phyloP scores from a whole-genome alignment of 139 green algal genomes.

The Volvox reticuliferus region DNA sequence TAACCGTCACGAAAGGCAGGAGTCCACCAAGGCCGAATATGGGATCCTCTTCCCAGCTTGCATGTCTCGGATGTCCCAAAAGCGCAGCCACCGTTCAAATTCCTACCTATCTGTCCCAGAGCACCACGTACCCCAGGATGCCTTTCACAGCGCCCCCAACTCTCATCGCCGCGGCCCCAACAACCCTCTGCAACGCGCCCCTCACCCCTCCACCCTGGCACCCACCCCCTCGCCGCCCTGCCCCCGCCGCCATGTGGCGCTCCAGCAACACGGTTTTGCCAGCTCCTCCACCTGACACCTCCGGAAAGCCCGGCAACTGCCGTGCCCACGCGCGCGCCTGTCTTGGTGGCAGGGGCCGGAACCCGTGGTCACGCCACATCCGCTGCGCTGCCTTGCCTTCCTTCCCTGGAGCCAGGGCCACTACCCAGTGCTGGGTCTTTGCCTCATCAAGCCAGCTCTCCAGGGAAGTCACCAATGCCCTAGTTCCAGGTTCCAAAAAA shows the following conservation, averaged over 20 bases:
- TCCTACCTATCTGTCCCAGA: neutral
- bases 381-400: neutral
- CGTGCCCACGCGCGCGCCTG: neutral
- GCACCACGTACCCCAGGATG: constrained; percentile 25
- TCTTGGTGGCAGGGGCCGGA: neutral
- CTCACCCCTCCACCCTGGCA: neutral
- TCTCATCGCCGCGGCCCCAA: neutral
- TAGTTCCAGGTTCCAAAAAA: neutral
- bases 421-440: neutral
- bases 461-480: neutral
- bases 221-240: neutral
- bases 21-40: too few relatives aligned
- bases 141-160: constrained; percentile 15
- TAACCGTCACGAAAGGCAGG: too few relatives aligned
- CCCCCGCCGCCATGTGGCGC: neutral
- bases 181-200: neutral
- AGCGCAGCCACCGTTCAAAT: too few relatives aligned
- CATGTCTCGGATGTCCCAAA: too few relatives aligned
- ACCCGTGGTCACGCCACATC: neutral
- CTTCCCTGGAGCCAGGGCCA: neutral
- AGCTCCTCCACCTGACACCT: neutral
- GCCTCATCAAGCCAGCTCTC: constrained; percentile 16
- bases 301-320: constrained; percentile 21
- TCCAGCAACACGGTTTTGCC: neutral
- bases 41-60: too few relatives aligned